Evolutionary conservation across 352 stramenopile species (phyloP), one percentile per base, ranked within the genome.

Genomic region (Globisporangium cystogenes): DNA sequence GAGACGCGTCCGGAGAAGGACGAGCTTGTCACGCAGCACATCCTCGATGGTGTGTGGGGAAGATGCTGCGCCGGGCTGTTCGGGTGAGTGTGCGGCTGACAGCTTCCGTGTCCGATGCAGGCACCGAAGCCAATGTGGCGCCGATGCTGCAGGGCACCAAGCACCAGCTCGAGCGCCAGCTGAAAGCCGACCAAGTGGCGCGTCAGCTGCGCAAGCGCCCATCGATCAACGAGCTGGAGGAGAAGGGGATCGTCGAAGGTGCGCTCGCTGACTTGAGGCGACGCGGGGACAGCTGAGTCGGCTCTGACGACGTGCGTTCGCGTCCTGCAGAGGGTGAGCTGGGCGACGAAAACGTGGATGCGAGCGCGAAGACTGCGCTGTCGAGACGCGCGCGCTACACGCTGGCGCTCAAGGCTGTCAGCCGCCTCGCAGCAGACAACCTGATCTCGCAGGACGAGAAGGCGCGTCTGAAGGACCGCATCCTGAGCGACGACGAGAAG

Each of bases 231-330:
- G 81, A 92, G 57, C 67, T 94, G 20, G 82, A 90, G 56, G 68
- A 88, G 35, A 88, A 84, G 48, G 78, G 78, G 20, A 88, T 93
- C 52, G 67, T 93, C 54, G 74, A 86, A 55, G 79, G 79, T 87
- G 51, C 51, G 44, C 18, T n/a, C n/a, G n/a, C n/a, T n/a, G n/a
- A n/a, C n/a, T n/a, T 52, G 31, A 29, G 23, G 14, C 18, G 23
- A 5, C 15, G 24, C 7, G n/a, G 11, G 36, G 14, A 18, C n/a
- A 26, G n/a, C 40, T 26, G 20, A 41, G 36, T 18, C 5, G 11
- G 36, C 4, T n/a, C n/a, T 41, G 11, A 18, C 11, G n/a, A 40
- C 35, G 11, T 3, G 15, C 15, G 35, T 4, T 6, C 16, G 35
- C 35, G 11, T 21, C 6, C 51, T 41, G n/a, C 56, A 90, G 76